Conservation (phyloP, 2,329 filamentous ascomycete genomes). For the Pseudogymnoascus sp. region DNA sequence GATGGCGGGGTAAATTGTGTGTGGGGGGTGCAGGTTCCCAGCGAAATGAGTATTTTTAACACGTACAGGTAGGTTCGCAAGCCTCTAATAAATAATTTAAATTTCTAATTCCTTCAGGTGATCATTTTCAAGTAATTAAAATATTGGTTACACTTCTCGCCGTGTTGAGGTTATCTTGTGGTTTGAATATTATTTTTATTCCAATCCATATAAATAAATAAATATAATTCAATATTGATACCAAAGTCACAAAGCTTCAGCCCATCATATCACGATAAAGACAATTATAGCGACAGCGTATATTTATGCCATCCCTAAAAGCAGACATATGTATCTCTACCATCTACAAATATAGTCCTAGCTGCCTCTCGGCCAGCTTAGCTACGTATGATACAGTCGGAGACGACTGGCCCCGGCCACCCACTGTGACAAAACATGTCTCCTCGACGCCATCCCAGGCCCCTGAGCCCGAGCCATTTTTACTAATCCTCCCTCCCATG, state of each 20-base stretch:
- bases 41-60: background rate
- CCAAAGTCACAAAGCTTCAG: background rate
- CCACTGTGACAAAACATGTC: background rate
- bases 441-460: slow-evolving; percentile 2
- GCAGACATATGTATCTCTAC: slow-evolving; percentile 2
- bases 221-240: background rate
- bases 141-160: background rate
- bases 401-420: background rate
- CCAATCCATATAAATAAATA: background rate
- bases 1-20: background rate
- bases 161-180: no score
- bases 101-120: background rate
- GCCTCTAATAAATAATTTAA: background rate
- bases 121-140: background rate
- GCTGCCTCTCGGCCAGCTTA: background rate
- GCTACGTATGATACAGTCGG: background rate
- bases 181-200: background rate
- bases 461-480: background rate
- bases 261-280: background rate
- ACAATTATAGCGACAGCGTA: background rate
- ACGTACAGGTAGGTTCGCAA: background rate
- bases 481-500: background rate
- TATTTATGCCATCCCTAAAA: background rate
- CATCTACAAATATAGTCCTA: background rate
- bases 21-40: background rate